Percentiles rank a stretch among this genome's conserved stretches.
Conservation (phyloP, 2,329 filamentous ascomycete genomes). For the Ramularia collo-cygni region DNA sequence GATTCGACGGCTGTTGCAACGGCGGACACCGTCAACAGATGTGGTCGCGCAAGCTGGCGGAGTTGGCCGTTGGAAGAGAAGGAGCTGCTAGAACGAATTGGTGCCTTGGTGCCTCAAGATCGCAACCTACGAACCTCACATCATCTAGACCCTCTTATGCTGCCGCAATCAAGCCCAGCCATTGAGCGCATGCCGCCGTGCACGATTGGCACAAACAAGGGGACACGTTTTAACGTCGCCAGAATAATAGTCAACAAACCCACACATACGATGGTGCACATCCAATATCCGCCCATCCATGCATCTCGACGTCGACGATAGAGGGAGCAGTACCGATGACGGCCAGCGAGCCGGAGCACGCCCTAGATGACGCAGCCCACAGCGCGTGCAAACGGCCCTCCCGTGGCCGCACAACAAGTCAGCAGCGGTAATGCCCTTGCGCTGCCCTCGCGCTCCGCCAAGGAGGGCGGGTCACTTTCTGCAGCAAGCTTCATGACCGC, state of each 20-base stretch:
- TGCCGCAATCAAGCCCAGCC: too few relatives aligned
- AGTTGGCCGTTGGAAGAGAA: conserved; percentile 2
- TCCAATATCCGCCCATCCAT: conserved; percentile 3
- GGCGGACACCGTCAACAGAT: not conserved
- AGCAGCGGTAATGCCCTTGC: conserved; percentile 28
- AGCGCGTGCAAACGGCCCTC: conserved; percentile 27
- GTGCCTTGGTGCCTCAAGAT: not conserved
- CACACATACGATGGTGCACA: too few relatives aligned
- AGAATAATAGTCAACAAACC: too few relatives aligned
- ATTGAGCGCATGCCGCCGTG: too few relatives aligned
- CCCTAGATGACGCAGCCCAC: conserved; percentile 23
- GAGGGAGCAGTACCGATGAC: conserved; percentile 13
- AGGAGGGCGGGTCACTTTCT: conserved; percentile 52
- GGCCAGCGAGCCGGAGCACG: conserved; percentile 15
- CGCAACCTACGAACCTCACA: too few relatives aligned
- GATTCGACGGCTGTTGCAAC: too few relatives aligned
- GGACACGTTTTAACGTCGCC: too few relatives aligned
- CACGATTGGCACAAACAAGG: too few relatives aligned
- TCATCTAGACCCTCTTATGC: too few relatives aligned
- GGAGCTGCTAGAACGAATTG: too few relatives aligned
- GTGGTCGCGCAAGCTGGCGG: conserved; percentile 3
- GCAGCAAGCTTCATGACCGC: conserved; percentile 50
- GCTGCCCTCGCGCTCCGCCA: conserved; percentile 38
- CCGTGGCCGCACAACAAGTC: conserved; percentile 17
- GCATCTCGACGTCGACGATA: conserved; percentile 18